Evolutionary conservation across 306 rosid genomes (phyloP).

Genomic region (Dryas octopetala): DNA sequence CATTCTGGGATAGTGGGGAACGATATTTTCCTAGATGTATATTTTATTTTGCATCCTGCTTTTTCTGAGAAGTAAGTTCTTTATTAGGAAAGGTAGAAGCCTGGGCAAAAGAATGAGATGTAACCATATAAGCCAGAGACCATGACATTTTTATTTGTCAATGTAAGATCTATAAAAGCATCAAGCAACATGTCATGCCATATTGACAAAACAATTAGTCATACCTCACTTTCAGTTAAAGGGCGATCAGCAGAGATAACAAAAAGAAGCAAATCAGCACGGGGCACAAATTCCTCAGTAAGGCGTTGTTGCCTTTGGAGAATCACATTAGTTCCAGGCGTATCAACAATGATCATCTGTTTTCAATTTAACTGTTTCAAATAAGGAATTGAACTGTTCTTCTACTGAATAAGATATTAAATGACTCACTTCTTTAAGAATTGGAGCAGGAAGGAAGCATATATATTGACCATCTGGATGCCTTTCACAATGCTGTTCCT

Average conservation of each 20-base stretch:
- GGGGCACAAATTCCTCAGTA: conserved; percentile 97
- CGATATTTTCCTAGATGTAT: not conserved
- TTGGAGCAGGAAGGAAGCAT: conserved; percentile 92
- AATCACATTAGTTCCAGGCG: conserved; percentile 99
- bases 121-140: not conserved
- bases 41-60: not conserved
- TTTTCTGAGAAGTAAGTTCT: not conserved
- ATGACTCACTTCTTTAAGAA: conserved; percentile 77
- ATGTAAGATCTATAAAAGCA: not conserved
- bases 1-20: not conserved
- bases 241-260: conserved; percentile 98
- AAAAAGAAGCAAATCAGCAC: conserved; percentile 95
- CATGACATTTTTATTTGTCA: not conserved
- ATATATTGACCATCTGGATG: conserved; percentile 92
- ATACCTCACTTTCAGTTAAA: conserved; percentile 95
- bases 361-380: conserved; percentile 9
- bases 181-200: conserved; percentile 1
- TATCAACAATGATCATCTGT: conserved; percentile 93
- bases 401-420: conserved; percentile 18
- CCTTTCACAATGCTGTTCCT: conserved; percentile 69
- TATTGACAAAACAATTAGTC: conserved; percentile 11
- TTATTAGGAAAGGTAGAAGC: not conserved
- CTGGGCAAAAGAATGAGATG: conserved; percentile 1
- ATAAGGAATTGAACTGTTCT: not conserved
- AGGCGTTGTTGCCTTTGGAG: conserved; percentile 96